These are phyloP conservation scores for Nemophila menziesii DNA, from an alignment of 257 asterid species.

Conservation along the genomic window DNA sequence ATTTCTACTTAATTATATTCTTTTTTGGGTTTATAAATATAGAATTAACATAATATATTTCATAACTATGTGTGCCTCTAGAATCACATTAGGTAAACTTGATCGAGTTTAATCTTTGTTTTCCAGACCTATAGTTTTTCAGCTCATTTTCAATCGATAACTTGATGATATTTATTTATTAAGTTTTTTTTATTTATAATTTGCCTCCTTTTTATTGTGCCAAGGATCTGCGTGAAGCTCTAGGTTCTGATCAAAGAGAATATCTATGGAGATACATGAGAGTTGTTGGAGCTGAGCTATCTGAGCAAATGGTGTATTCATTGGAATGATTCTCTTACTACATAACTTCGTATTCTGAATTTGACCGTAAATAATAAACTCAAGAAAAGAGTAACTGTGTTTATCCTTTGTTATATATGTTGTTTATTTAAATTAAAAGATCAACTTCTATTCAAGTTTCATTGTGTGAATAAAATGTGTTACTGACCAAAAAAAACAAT, in stretches of 20 bases:
- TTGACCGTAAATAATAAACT: neutral
- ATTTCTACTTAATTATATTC: neutral
- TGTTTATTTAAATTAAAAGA: too few relatives aligned
- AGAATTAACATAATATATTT: too few relatives aligned
- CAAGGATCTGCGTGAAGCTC: conserved; percentile 62
- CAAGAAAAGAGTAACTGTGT: too few relatives aligned
- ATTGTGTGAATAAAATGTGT: too few relatives aligned
- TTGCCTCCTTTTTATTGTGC: conserved; percentile 13
- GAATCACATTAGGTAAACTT: neutral
- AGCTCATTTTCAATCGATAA: neutral
- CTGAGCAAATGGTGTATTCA: conserved; percentile 62
- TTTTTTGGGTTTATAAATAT: too few relatives aligned
- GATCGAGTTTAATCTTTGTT: neutral
- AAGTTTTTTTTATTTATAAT: conserved; percentile 1
- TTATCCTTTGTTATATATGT: too few relatives aligned
- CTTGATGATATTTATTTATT: neutral
- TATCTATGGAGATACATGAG: conserved; percentile 38
- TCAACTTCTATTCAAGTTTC: too few relatives aligned
- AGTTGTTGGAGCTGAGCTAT: conserved; percentile 73
- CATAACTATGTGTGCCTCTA: neutral
- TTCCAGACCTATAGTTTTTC: too few relatives aligned
- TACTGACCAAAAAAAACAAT: too few relatives aligned
- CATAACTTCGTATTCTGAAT: neutral
- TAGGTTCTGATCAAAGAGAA: conserved; percentile 43
- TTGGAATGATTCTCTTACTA: conserved; percentile 29